phyloP scores from a whole-genome alignment of 768 basidiomycete species.

The Lactifluus volemus region DNA sequence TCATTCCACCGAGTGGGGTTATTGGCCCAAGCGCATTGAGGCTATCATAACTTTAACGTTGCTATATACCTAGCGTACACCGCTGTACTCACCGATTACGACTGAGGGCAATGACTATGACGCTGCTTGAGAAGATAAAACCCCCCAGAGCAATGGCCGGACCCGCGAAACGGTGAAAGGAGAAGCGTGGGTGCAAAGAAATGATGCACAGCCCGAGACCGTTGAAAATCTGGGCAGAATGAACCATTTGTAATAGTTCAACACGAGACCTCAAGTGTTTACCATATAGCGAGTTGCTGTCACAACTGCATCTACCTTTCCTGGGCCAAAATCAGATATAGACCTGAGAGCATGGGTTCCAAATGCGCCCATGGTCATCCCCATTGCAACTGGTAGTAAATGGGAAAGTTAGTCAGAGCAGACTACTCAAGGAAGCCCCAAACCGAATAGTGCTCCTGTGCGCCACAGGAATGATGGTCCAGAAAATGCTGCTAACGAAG shows the following conservation, averaged over 20 bases:
- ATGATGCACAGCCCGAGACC: constrained; percentile 56
- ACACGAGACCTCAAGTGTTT: background rate
- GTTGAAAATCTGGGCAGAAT: constrained; percentile 45
- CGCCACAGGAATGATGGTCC: constrained; percentile 19
- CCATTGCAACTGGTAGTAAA: constrained; percentile 31
- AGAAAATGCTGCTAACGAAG: constrained; percentile 1
- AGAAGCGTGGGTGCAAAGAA: constrained; percentile 55
- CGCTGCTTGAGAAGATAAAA: constrained; percentile 54
- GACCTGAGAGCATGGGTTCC: constrained; percentile 54
- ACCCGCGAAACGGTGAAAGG: constrained; percentile 53
- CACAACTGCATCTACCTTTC: constrained; percentile 49
- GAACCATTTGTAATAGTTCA: background rate
- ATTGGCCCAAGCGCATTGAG: constrained; percentile 50
- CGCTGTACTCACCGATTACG: constrained; percentile 32
- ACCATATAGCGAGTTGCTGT: constrained; percentile 60
- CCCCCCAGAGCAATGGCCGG: constrained; percentile 54
- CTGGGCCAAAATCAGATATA: constrained; percentile 39
- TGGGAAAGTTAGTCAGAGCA: background rate
- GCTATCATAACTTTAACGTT: constrained; percentile 22
- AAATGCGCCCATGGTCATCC: constrained; percentile 58
- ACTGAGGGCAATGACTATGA: constrained; percentile 45
- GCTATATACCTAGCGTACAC: background rate
- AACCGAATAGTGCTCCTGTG: constrained; percentile 14
- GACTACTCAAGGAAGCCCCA: background rate
- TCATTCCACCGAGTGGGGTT: constrained; percentile 55